Percentiles rank a stretch among this genome's conserved stretches.
These are phyloP conservation scores for Microbotryomycetes sp. DNA, from an alignment of 1,284 basidiomycete species.

Conservation along the genomic window DNA sequence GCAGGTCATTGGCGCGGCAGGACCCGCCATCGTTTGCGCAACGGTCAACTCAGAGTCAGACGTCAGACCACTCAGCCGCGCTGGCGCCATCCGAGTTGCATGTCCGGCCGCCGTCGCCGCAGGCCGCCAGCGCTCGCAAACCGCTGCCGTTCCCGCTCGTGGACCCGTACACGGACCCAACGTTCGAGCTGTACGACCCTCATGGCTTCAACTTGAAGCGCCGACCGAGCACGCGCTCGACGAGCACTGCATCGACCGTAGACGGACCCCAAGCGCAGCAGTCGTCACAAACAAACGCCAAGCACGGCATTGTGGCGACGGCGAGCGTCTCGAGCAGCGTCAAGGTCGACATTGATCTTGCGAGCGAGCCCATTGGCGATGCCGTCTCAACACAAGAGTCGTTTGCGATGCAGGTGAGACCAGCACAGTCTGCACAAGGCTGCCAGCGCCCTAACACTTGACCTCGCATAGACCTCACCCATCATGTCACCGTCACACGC, in stretches of 20 bases:
- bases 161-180: slow-evolving; percentile 4
- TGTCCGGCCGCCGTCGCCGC: too few relatives aligned
- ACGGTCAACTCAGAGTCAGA: too few relatives aligned
- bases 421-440: not conserved
- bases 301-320: not conserved
- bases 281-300: not conserved
- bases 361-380: not conserved
- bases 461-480: not conserved
- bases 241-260: not conserved
- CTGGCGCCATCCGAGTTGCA: too few relatives aligned
- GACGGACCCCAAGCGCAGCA: not conserved
- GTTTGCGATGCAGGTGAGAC: not conserved
- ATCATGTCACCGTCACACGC: not conserved
- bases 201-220: not conserved
- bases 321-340: not conserved
- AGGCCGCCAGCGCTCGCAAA: not conserved
- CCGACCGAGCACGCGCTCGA: not conserved
- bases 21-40: too few relatives aligned
- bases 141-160: not conserved
- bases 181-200: slow-evolving; percentile 4
- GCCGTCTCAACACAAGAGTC: not conserved
- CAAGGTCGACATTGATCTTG: not conserved
- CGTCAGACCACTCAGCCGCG: too few relatives aligned
- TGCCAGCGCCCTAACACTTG: not conserved
- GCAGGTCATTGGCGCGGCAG: too few relatives aligned